These are phyloP conservation scores for Fomitopsis pulvina DNA, from an alignment of 768 basidiomycete species.

Conservation along the genomic window DNA sequence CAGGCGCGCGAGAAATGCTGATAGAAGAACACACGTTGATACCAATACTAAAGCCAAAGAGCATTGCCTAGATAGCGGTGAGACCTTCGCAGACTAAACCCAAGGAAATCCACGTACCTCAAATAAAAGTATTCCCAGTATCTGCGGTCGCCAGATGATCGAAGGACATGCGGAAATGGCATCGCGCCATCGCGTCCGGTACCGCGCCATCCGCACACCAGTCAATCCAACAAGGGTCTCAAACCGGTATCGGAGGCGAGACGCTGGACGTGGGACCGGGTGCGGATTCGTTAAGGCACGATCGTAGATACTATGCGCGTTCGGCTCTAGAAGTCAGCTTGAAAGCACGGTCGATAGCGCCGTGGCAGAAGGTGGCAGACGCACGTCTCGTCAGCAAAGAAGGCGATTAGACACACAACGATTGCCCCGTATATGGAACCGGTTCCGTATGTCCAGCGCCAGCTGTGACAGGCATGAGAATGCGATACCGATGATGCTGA, in stretches of 20 bases:
- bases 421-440: constrained; percentile 51
- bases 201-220: constrained; percentile 49
- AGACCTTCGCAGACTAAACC: neutral
- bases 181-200: constrained; percentile 44
- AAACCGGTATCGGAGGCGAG: constrained; percentile 43
- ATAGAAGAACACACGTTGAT: constrained; percentile 37
- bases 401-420: constrained; percentile 48
- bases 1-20: neutral
- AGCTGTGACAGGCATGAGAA: constrained; percentile 23
- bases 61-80: constrained; percentile 31
- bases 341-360: neutral
- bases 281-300: constrained; percentile 36
- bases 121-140: constrained; percentile 43
- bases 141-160: constrained; percentile 59
- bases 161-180: constrained; percentile 39
- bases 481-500: neutral
- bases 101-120: constrained; percentile 31
- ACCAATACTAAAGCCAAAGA: constrained; percentile 62
- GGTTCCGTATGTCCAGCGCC: constrained; percentile 65
- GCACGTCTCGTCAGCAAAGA: constrained; percentile 65
- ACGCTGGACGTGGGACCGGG: constrained; percentile 39
- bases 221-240: constrained; percentile 61
- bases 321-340: neutral
- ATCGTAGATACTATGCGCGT: constrained; percentile 46
- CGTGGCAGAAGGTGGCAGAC: constrained; percentile 18